Percentiles rank a stretch among this genome's conserved stretches.
Evolutionary conservation across 768 basidiomycete genomes (phyloP).

Genomic region (Dentipellis sp.): DNA sequence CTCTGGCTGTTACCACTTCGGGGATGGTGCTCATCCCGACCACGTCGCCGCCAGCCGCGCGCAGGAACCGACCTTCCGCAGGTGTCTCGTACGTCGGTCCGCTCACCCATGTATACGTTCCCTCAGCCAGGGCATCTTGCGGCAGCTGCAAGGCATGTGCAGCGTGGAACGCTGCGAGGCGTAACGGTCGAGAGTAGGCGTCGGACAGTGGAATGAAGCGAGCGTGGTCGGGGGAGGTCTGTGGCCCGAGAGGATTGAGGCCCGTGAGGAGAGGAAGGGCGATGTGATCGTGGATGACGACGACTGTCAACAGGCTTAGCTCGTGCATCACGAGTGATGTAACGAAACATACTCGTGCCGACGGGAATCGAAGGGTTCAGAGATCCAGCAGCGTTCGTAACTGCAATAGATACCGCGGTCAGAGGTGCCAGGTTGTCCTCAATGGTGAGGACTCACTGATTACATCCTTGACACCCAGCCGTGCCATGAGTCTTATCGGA

Average conservation of each 20-base stretch:
- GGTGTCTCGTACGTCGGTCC: conserved; percentile 89
- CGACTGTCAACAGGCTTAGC: conserved; percentile 36
- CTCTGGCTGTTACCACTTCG: conserved; percentile 73
- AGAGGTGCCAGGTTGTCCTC: not conserved
- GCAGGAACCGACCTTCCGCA: conserved; percentile 74
- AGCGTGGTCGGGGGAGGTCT: conserved; percentile 43
- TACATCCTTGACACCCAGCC: conserved; percentile 63
- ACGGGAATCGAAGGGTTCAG: conserved; percentile 65
- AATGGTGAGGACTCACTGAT: conserved; percentile 46
- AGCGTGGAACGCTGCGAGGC: conserved; percentile 66
- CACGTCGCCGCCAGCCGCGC: conserved; percentile 73
- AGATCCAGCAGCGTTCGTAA: conserved; percentile 85
- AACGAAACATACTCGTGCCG: conserved; percentile 54
- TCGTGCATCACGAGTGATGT: conserved; percentile 7
- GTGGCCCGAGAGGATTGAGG: conserved; percentile 72
- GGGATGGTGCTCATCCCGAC: conserved; percentile 93
- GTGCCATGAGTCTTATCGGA: conserved; percentile 73
- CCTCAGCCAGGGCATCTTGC: conserved; percentile 58
- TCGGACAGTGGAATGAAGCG: conserved; percentile 82
- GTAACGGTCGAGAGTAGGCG: conserved; percentile 66
- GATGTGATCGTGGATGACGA: conserved; percentile 78
- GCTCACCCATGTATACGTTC: conserved; percentile 83
- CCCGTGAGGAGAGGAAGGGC: conserved; percentile 73
- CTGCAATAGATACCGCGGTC: conserved; percentile 26
- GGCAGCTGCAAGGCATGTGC: conserved; percentile 51